Base-by-base conservation (phyloP, 306 rosid genomes). In the Quercus dentata region DNA sequence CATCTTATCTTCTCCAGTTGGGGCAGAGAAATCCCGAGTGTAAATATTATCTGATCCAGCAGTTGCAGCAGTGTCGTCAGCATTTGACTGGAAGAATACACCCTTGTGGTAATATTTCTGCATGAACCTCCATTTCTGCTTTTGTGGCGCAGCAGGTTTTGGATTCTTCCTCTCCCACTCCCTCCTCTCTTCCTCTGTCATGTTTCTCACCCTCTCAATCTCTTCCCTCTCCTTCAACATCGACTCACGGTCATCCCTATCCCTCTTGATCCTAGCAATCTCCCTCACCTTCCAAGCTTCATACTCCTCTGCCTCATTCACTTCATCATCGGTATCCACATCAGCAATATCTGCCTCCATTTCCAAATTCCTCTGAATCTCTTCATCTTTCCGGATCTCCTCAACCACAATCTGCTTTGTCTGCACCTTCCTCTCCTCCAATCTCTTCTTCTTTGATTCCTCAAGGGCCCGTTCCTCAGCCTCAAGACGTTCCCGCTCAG, bases 131-230 rank as follows among this genome's bases (percentile, higher is more conserved):
- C 98, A 91, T 75, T 95, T 92, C 80, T 91, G 94, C 83, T 95
- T 95, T 51, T 87, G 28, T 21, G 70, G 38, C 44, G 79, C 78
- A 51, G 93, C 80, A 41, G 92, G 58, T 85, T 89, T 95, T 0
- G 97, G 97, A 86, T 95, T 93, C 90, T 81, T 95, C 89, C 98
- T 95, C 81, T 95, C 99, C 98, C 99, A 95, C 55, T 95, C 99
- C 81, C 96, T 92, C 86, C 99, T 89, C 84, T 95, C 99, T 83
- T 95, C 99, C 90, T 91, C 98, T 11, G 98, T 91, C 99, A 95
- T 95, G 80, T 91, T 95, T 83, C 98, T 91, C 64, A 92, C 90
- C 90, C 35, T 91, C 86, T 91, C 98, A 78, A 93, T 84, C 91
- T 91, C 99, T 83, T 92, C 99, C 80, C 83, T 92, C 80, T 90